Conservation (phyloP, 1,139 yeast genomes). For the Magnusiomyces suaveolens region DNA sequence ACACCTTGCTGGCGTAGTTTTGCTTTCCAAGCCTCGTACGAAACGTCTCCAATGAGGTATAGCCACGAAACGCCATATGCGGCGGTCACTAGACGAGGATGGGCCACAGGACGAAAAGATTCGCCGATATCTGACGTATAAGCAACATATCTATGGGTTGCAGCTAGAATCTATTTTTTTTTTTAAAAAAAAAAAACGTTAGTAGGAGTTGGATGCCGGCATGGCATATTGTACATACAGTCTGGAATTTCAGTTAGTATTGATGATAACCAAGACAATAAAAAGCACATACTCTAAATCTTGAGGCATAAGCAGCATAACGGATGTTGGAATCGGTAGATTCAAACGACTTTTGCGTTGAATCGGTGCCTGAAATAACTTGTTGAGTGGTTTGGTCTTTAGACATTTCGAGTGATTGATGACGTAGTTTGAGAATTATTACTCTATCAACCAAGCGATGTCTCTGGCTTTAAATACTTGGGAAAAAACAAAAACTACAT, state of each 20-base stretch:
- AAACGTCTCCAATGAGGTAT: slow-evolving; percentile 70
- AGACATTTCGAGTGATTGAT: background rate
- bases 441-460: background rate
- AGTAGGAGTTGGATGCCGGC: too few relatives aligned
- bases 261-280: background rate
- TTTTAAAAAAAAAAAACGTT: background rate
- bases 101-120: slow-evolving; percentile 80
- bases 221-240: too few relatives aligned
- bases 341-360: slow-evolving; percentile 19
- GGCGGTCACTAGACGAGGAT: slow-evolving; percentile 50
- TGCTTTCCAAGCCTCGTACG: slow-evolving; percentile 67
- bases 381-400: background rate
- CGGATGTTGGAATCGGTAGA: slow-evolving; percentile 49
- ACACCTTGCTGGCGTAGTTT: slow-evolving; percentile 59
- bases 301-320: slow-evolving; percentile 75
- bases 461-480: too few relatives aligned
- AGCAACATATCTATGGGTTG: slow-evolving; percentile 79
- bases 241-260: too few relatives aligned
- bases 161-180: slow-evolving; percentile 44
- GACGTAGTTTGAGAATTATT: background rate
- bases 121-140: slow-evolving; percentile 85
- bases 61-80: slow-evolving; percentile 69
- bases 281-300: slow-evolving; percentile 39
- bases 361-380: background rate
- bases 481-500: too few relatives aligned